Base-by-base conservation (phyloP, 2,329 filamentous ascomycete genomes). In the Colletotrichum abscissum region DNA sequence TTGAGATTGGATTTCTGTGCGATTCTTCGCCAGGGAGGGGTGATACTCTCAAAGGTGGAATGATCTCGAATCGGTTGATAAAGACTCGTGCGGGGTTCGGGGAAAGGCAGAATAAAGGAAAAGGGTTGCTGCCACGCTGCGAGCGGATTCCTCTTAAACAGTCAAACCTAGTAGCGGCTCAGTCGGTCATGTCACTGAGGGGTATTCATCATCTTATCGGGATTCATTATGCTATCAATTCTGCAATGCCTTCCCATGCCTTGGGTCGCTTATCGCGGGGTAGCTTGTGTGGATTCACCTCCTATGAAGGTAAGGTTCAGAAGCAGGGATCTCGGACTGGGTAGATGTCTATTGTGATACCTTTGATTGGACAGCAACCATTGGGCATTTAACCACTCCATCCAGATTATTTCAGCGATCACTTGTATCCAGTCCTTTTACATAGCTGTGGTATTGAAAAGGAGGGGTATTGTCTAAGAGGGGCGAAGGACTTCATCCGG, bases 261-360 rank as follows among this genome's bases (percentile, higher is more conserved):
- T 26, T 22, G 12, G 38, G 42, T 69, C 38, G 38, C 38, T 42
- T 72, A 59, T 60, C 24, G 52, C 42, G 42, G 69, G 65, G 54
- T 54, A 58, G 35, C 49, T 65, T 7, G 14, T 42, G 38, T 42
- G 38, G 38, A 9, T 22, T n/a, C 16, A 16, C 2, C 14, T 60
- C 24, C 22, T 33, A 8, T n/a, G 5, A 24, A 16, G 14, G 19
- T 19, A 33, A 12, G n/a, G 26, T 6, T 9, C 3, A 4, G 11
- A 35, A 3, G 7, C 28, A 35, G 22, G 19, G 30, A 4, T 22
- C 8, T 19, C 19, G n/a, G 19, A 14, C 42, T 49, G 19, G 42
- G 19, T 49, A 19, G 16, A 2, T 42, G 38, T 42, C 14, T 16
- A 19, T 42, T 42, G 38, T 42, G 3, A 42, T 19, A 64, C 55